Conservation (phyloP, 1,284 basidiomycete species). For the Heterobasidion occidentale region DNA sequence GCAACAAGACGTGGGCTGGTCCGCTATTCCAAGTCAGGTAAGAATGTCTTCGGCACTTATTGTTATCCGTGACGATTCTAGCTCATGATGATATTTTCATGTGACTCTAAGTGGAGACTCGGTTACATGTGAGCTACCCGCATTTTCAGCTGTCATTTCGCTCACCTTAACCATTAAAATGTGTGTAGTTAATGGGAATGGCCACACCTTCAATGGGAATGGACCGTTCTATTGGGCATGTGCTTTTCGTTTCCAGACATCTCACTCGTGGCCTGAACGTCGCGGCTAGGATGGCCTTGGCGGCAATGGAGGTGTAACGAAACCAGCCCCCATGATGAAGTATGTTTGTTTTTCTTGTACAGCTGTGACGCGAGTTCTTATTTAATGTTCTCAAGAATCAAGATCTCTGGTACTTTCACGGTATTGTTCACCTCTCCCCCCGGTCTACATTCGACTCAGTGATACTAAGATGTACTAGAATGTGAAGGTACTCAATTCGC, state of each 20-base stretch:
- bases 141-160: neutral
- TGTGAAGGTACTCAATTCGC: slow-evolving; percentile 31
- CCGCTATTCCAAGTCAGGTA: slow-evolving; percentile 22
- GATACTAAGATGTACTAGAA: slow-evolving; percentile 13
- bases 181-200: slow-evolving; percentile 23
- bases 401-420: neutral
- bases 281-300: slow-evolving; percentile 29
- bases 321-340: slow-evolving; percentile 33
- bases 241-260: neutral
- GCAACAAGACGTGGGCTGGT: slow-evolving; percentile 24
- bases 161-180: neutral
- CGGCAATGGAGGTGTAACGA: slow-evolving; percentile 27
- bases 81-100: neutral
- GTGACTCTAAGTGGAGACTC: slow-evolving; percentile 17
- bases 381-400: neutral
- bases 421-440: neutral
- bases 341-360: slow-evolving; percentile 1
- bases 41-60: neutral
- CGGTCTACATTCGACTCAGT: neutral
- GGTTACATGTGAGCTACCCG: slow-evolving; percentile 6
- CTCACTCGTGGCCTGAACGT: neutral
- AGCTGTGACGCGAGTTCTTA: neutral
- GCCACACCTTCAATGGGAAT: slow-evolving; percentile 31
- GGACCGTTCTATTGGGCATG: slow-evolving; percentile 30
- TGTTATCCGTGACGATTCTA: slow-evolving; percentile 13